Evolutionary conservation across 1,139 yeast genomes (phyloP).

Genomic region (Yamadazyma jaroonii): DNA sequence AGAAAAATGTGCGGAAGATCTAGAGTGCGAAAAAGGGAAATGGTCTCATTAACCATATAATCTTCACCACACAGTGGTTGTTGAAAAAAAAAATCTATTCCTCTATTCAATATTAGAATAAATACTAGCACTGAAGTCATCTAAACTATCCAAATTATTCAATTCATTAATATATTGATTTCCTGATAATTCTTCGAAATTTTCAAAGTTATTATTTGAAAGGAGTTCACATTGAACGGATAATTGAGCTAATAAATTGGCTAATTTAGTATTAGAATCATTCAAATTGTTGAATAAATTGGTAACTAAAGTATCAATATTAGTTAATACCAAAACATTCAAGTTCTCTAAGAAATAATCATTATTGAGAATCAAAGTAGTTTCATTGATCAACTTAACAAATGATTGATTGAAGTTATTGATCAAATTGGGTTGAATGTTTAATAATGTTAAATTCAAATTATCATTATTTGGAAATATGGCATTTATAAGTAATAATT

Average conservation of each 20-base stretch:
- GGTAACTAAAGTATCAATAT: constrained; percentile 27
- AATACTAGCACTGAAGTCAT: constrained; percentile 86
- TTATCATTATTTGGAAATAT: constrained; percentile 44
- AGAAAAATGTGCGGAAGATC: not conserved
- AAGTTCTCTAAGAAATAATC: constrained; percentile 31
- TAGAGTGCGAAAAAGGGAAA: not conserved
- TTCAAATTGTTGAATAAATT: constrained; percentile 21
- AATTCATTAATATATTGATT: constrained; percentile 42
- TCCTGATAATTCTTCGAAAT: constrained; percentile 37
- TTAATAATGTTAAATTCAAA: constrained; percentile 42
- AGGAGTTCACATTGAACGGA: constrained; percentile 64
- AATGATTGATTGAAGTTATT: constrained; percentile 39
- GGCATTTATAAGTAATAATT: constrained; percentile 24
- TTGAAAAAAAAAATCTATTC: not conserved
- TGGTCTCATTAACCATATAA: not conserved
- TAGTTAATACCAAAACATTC: constrained; percentile 25
- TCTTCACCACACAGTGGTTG: too few relatives aligned
- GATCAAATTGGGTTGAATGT: constrained; percentile 44
- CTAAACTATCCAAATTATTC: constrained; percentile 64
- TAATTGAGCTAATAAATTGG: constrained; percentile 64
- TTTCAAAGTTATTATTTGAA: constrained; percentile 32
- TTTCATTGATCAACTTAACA: constrained; percentile 46
- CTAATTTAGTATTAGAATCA: constrained; percentile 49
- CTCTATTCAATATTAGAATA: constrained; percentile 75
- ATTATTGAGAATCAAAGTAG: constrained; percentile 32